Percentiles rank a stretch among this genome's conserved stretches.
phyloP scores from a whole-genome alignment of 2,329 filamentous ascomycete genomes.

The Macroventuria anomochaeta region DNA sequence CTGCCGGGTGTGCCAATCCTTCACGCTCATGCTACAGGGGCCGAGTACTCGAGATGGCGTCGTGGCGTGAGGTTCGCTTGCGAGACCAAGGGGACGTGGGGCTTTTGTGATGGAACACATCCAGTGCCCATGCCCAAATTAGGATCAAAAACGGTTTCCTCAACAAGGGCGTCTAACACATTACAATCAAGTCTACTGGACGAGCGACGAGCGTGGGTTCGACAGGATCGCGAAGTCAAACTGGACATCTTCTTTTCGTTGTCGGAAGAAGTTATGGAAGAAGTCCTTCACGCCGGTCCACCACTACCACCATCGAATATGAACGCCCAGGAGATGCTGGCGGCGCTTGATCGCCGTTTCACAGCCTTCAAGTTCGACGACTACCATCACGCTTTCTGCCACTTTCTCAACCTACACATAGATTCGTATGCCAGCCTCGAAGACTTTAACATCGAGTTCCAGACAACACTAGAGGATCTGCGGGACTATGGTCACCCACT shows the following conservation, averaged over 20 bases:
- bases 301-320: slow-evolving; percentile 42
- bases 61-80: slow-evolving; percentile 40
- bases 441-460: slow-evolving; percentile 46
- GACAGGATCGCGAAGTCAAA: slow-evolving; percentile 46
- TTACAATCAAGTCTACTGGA: slow-evolving; percentile 42
- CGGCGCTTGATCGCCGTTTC: slow-evolving; percentile 40
- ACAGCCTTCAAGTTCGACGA: slow-evolving; percentile 41
- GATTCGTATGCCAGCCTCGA: slow-evolving; percentile 41
- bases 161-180: slow-evolving; percentile 23
- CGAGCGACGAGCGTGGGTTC: slow-evolving; percentile 44
- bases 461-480: slow-evolving; percentile 41
- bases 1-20: slow-evolving; percentile 41
- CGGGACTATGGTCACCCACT: slow-evolving; percentile 44
- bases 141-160: slow-evolving; percentile 29
- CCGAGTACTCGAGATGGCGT: slow-evolving; percentile 44
- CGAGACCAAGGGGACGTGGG: slow-evolving; percentile 42
- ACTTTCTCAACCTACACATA: slow-evolving; percentile 48
- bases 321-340: slow-evolving; percentile 43
- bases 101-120: slow-evolving; percentile 39
- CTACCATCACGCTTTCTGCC: slow-evolving; percentile 48
- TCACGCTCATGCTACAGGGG: slow-evolving; percentile 32
- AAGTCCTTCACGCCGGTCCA: slow-evolving; percentile 45
- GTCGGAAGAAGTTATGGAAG: slow-evolving; percentile 47
- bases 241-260: slow-evolving; percentile 47
- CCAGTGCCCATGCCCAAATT: slow-evolving; percentile 46